These are phyloP conservation scores for Gonapodya prolifera DNA, from an alignment of 192 early-diverging fungal species.

Conservation along the genomic window DNA sequence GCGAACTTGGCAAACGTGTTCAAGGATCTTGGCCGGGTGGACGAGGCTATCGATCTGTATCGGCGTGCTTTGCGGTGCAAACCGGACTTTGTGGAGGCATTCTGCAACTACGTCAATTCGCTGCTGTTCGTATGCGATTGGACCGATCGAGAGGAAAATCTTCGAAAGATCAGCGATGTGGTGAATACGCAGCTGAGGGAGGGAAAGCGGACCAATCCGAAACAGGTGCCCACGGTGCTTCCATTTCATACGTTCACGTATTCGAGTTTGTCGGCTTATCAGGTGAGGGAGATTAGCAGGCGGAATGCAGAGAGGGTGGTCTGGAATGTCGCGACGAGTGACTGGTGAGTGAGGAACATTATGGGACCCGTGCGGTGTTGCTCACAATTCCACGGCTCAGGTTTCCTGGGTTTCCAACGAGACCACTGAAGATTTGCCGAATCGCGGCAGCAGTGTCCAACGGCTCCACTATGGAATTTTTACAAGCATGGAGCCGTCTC, in stretches of 20 bases:
- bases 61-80: conserved; percentile 67
- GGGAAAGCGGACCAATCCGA: conserved; percentile 27
- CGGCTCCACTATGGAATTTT: background rate
- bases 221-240: conserved; percentile 67
- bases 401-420: conserved; percentile 35
- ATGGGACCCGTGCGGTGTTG: conserved; percentile 70
- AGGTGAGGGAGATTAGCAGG: conserved; percentile 75
- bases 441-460: background rate
- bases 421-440: conserved; percentile 13
- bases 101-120: conserved; percentile 81
- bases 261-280: conserved; percentile 56
- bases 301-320: conserved; percentile 73
- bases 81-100: conserved; percentile 83
- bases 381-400: conserved; percentile 42
- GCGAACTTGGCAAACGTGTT: conserved; percentile 88
- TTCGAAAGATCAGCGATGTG: conserved; percentile 62
- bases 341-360: conserved; percentile 69
- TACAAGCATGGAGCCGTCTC: background rate
- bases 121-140: conserved; percentile 83
- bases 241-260: conserved; percentile 96
- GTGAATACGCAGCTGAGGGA: conserved; percentile 65
- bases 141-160: conserved; percentile 61
- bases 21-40: conserved; percentile 82
- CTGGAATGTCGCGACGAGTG: conserved; percentile 44
- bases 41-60: conserved; percentile 79